Evolutionary conservation across 352 stramenopile species (phyloP).

Genomic region (Phytophthora vignae): DNA sequence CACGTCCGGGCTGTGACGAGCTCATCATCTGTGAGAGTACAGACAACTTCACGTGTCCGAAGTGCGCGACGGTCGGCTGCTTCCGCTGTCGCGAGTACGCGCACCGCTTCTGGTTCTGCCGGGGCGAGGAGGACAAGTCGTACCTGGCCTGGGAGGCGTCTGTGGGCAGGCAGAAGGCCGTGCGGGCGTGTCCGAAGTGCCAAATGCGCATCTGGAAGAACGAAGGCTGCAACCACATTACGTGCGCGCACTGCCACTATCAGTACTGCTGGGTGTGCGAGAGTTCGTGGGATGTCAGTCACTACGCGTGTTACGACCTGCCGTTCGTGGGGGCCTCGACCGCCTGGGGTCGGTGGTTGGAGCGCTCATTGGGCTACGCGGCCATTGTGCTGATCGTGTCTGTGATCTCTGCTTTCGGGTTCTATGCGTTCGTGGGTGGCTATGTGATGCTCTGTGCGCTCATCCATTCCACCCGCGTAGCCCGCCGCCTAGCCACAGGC

Average conservation of each 20-base stretch:
- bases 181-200: constrained; percentile 68
- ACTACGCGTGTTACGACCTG: constrained; percentile 80
- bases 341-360: constrained; percentile 43
- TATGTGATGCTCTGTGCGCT: constrained; percentile 45
- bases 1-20: constrained; percentile 60
- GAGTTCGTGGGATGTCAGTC: constrained; percentile 58
- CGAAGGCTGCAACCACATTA: constrained; percentile 82
- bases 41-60: constrained; percentile 67
- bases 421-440: constrained; percentile 57
- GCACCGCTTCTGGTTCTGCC: constrained; percentile 72
- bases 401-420: constrained; percentile 64
- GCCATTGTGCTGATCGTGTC: constrained; percentile 59
- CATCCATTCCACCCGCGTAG: constrained; percentile 30
- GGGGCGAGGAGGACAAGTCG: constrained; percentile 54
- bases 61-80: constrained; percentile 61
- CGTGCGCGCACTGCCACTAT: constrained; percentile 53
- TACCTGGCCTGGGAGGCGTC: constrained; percentile 70
- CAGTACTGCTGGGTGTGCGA: constrained; percentile 83
- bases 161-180: constrained; percentile 55
- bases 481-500: constrained; percentile 3
- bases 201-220: constrained; percentile 83
- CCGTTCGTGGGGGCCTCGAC: constrained; percentile 48
- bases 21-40: constrained; percentile 66
- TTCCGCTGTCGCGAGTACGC: constrained; percentile 63
- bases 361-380: constrained; percentile 55